phyloP scores from a whole-genome alignment of 805 yeast genomes.

The Zygotorulaspora sp. region DNA sequence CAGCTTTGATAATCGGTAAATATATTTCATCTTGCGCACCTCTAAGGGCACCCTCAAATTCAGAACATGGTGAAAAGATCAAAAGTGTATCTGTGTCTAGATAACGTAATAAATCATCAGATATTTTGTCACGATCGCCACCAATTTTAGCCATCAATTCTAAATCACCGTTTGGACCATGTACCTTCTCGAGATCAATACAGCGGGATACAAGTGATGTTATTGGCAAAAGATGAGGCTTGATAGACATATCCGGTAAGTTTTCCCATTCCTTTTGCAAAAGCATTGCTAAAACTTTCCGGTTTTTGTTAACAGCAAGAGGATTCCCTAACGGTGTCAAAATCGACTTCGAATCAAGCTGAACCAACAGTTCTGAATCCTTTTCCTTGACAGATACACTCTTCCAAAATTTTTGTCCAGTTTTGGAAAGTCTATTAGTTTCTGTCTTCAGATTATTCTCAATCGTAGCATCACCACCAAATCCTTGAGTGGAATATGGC shows the following conservation, averaged over 20 bases:
- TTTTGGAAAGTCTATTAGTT: conserved; percentile 64
- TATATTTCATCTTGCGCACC: conserved; percentile 73
- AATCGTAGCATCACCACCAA: conserved; percentile 36
- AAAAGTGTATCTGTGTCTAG: conserved; percentile 92
- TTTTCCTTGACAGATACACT: conserved; percentile 44
- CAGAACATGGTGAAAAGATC: conserved; percentile 74
- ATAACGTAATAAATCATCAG: conserved; percentile 64
- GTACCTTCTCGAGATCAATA: conserved; percentile 58
- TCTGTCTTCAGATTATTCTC: conserved; percentile 56
- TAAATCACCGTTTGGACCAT: conserved; percentile 35
- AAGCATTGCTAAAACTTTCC: conserved; percentile 63
- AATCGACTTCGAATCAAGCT: conserved; percentile 69
- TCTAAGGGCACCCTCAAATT: conserved; percentile 80
- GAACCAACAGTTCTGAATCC: conserved; percentile 44
- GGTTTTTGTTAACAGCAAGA: conserved; percentile 56
- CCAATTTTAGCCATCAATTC: conserved; percentile 60
- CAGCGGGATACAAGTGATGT: conserved; percentile 86
- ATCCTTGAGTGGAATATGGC: no score
- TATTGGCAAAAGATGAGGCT: conserved; percentile 71
- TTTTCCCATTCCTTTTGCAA: conserved; percentile 85
- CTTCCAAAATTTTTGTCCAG: conserved; percentile 77
- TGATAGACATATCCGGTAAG: conserved; percentile 60
- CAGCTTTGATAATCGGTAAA: conserved; percentile 64
- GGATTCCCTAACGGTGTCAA: conserved; percentile 80
- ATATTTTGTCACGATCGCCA: conserved; percentile 49